These are phyloP conservation scores for Amauroascus niger DNA, from an alignment of 2,329 filamentous ascomycete species.

Conservation along the genomic window DNA sequence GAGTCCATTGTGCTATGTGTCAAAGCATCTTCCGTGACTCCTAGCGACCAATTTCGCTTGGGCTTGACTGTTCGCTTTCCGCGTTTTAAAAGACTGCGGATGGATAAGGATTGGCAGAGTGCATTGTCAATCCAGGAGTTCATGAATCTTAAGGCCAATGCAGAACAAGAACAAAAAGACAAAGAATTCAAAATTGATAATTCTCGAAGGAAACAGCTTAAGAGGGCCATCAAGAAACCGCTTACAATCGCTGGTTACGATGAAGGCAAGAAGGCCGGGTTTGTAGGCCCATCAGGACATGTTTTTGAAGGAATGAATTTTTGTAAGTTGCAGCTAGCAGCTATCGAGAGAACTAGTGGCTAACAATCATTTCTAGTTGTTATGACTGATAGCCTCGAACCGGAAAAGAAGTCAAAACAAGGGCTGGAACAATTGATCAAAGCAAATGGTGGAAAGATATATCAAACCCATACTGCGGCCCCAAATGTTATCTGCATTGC, in stretches of 20 bases:
- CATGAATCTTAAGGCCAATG: conserved; percentile 55
- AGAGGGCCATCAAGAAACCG: conserved; percentile 53
- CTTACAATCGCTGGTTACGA: conserved; percentile 66
- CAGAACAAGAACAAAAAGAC: conserved; percentile 60
- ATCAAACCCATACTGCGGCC: conserved; percentile 58
- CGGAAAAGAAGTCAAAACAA: conserved; percentile 63
- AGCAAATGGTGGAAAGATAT: conserved; percentile 67
- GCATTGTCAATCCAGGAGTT: conserved; percentile 74
- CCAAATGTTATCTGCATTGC: conserved; percentile 62
- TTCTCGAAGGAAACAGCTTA: conserved; percentile 53
- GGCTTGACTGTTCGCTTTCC: conserved; percentile 79
- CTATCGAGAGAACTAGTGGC: conserved; percentile 12
- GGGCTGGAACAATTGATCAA: conserved; percentile 76
- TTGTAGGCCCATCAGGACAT: conserved; percentile 49
- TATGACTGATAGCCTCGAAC: conserved; percentile 47
- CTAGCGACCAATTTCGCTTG: conserved; percentile 67
- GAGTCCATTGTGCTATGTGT: conserved; percentile 82
- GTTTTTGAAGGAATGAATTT: conserved; percentile 71
- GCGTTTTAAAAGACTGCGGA: conserved; percentile 68
- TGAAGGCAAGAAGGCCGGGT: conserved; percentile 40
- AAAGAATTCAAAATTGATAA: conserved; percentile 66
- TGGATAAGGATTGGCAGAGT: conserved; percentile 75
- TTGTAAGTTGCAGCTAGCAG: conserved; percentile 41
- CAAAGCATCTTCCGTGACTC: conserved; percentile 71
- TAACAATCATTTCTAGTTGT: conserved; percentile 40